Evolutionary conservation across 2,329 filamentous ascomycete species (phyloP).

Genomic region (Corniculantispora saksenae): DNA sequence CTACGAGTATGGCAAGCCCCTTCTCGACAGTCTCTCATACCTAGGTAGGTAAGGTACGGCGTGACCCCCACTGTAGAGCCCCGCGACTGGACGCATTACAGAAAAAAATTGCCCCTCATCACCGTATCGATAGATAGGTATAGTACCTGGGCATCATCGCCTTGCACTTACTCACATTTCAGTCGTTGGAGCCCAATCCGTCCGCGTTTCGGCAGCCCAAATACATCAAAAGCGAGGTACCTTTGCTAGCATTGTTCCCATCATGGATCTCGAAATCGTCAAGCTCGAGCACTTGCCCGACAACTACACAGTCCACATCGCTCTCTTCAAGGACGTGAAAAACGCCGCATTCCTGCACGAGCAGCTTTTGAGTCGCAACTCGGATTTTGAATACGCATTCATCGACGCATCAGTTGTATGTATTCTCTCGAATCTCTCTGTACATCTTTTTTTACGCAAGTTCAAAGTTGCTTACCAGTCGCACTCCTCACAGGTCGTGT

Average conservation of each 20-base stretch:
- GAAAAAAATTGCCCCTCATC: conserved; percentile 12
- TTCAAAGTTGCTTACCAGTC: background rate
- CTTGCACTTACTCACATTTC: background rate
- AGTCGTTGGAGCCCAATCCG: no score
- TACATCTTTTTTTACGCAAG: background rate
- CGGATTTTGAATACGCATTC: conserved; percentile 89
- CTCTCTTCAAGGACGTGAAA: conserved; percentile 72
- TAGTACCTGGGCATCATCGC: background rate
- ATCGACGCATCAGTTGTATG: conserved; percentile 78
- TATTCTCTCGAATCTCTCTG: background rate
- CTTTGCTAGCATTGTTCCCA: conserved; percentile 20
- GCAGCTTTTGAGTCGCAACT: conserved; percentile 82
- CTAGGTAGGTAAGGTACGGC: no score
- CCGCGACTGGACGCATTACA: background rate
- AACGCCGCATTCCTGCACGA: conserved; percentile 79
- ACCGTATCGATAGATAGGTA: conserved; percentile 14
- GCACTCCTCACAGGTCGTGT: conserved; percentile 55
- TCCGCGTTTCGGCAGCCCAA: background rate
- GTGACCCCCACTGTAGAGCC: background rate
- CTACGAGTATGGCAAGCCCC: no score
- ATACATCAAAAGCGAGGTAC: background rate
- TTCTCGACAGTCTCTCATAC: no score
- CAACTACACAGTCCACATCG: conserved; percentile 68
- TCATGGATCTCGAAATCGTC: conserved; percentile 60
- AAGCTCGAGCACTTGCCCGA: conserved; percentile 73